These are phyloP conservation scores for Wakefieldia striispora DNA, from an alignment of 768 basidiomycete genomes.

Conservation along the genomic window DNA sequence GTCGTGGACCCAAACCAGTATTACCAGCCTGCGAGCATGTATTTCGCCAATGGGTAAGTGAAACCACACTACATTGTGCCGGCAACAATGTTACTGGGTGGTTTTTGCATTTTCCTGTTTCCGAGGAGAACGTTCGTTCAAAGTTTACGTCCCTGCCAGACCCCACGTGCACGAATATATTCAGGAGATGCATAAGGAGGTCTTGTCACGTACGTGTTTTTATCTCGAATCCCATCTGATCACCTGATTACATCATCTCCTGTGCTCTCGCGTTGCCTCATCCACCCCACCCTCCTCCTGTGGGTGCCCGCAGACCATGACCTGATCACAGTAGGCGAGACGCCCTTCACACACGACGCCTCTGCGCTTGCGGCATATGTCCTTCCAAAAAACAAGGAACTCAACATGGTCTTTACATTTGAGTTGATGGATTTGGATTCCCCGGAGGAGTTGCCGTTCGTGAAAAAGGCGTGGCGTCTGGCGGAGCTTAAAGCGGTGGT, in stretches of 20 bases:
- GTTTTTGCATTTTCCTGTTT: constrained; percentile 1
- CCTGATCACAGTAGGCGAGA: constrained; percentile 66
- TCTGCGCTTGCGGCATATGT: constrained; percentile 53
- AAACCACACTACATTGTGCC: constrained; percentile 7
- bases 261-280: not conserved
- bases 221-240: constrained; percentile 11
- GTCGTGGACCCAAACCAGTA: constrained; percentile 48
- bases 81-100: not conserved
- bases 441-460: constrained; percentile 40
- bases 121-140: not conserved
- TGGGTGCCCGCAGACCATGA: constrained; percentile 41
- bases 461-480: constrained; percentile 49
- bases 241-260: constrained; percentile 8
- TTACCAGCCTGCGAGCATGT: constrained; percentile 52
- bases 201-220: constrained; percentile 51
- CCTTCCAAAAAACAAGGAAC: constrained; percentile 55
- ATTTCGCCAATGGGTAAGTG: constrained; percentile 60
- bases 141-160: constrained; percentile 31
- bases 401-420: constrained; percentile 67
- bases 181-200: constrained; percentile 60
- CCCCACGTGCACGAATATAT: constrained; percentile 67
- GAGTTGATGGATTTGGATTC: constrained; percentile 61
- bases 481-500: constrained; percentile 48
- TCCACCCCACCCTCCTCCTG: constrained; percentile 6
- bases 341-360: constrained; percentile 53